These are phyloP conservation scores for Aspergillus melleus DNA, from an alignment of 2,329 filamentous ascomycete species.

Conservation along the genomic window DNA sequence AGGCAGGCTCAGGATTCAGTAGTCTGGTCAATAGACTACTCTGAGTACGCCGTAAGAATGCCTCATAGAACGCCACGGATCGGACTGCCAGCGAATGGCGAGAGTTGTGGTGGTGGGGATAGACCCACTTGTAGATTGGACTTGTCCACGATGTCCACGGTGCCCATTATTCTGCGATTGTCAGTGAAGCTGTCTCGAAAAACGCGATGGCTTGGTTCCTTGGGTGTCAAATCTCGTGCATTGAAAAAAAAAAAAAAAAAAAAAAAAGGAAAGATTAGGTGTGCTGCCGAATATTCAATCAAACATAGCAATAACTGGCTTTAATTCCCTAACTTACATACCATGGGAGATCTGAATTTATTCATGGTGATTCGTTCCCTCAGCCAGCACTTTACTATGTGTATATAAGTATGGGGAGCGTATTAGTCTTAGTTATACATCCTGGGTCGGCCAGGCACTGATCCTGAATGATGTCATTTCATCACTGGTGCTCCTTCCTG, in stretches of 20 bases:
- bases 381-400: background rate
- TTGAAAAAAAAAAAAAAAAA: too few relatives aligned
- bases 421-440: background rate
- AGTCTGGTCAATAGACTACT: slow-evolving; percentile 2
- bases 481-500: too few relatives aligned
- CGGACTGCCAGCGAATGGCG: slow-evolving; percentile 16
- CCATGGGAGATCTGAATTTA: too few relatives aligned
- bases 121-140: slow-evolving; percentile 5
- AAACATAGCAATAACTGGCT: too few relatives aligned
- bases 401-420: too few relatives aligned
- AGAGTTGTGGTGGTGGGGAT: background rate
- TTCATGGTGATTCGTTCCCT: background rate
- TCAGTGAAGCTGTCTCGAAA: too few relatives aligned
- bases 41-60: background rate
- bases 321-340: too few relatives aligned
- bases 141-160: background rate
- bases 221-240: too few relatives aligned
- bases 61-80: slow-evolving; percentile 13
- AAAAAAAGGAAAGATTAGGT: too few relatives aligned
- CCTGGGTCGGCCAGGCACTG: background rate
- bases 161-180: too few relatives aligned
- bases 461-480: background rate
- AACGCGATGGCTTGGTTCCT: too few relatives aligned
- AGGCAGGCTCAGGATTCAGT: background rate
- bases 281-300: too few relatives aligned